A percentile compares a stretch with the other conserved stretches of the same genome.
These are phyloP conservation scores for Clonostachys sp. DNA, from an alignment of 2,329 filamentous ascomycete species.

Conservation along the genomic window DNA sequence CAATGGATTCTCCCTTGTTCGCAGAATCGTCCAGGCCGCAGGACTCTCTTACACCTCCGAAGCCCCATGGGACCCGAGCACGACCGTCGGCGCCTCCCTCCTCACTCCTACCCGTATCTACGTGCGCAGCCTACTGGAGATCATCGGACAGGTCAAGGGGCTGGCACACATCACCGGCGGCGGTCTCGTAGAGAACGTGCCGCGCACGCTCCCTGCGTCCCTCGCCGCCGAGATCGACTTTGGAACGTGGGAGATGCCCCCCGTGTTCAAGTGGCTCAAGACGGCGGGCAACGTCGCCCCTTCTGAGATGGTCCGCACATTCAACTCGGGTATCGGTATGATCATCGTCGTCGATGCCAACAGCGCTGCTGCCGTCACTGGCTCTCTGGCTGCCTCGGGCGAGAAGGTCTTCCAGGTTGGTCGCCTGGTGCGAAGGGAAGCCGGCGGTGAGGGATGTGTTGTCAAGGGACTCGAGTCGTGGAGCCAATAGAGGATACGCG, in stretches of 20 bases:
- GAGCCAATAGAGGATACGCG: conserved; percentile 3
- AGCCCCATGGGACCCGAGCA: conserved; percentile 68
- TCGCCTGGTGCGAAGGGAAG: conserved; percentile 55
- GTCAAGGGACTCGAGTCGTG: conserved; percentile 27
- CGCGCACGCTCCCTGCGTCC: conserved; percentile 78
- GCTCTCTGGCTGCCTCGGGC: conserved; percentile 58
- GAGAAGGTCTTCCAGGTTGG: conserved; percentile 79
- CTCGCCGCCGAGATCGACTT: conserved; percentile 81
- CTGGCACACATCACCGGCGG: conserved; percentile 97
- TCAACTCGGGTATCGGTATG: conserved; percentile 96
- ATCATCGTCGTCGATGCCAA: conserved; percentile 71
- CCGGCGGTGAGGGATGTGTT: conserved; percentile 22
- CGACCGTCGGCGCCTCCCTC: conserved; percentile 67
- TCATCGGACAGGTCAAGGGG: conserved; percentile 72
- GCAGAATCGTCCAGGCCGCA: conserved; percentile 75
- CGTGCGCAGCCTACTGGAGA: conserved; percentile 73
- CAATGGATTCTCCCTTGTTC: conserved; percentile 95
- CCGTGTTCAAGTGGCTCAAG: conserved; percentile 87
- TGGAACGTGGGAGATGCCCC: conserved; percentile 67
- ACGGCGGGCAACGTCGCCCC: conserved; percentile 63
- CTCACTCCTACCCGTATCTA: conserved; percentile 93
- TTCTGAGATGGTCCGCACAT: conserved; percentile 82
- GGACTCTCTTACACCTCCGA: conserved; percentile 66
- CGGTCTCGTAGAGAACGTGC: conserved; percentile 88
- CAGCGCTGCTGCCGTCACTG: conserved; percentile 56